phyloP scores from a whole-genome alignment of 2,329 filamentous ascomycete species.

The Aspergillus floridensis region DNA sequence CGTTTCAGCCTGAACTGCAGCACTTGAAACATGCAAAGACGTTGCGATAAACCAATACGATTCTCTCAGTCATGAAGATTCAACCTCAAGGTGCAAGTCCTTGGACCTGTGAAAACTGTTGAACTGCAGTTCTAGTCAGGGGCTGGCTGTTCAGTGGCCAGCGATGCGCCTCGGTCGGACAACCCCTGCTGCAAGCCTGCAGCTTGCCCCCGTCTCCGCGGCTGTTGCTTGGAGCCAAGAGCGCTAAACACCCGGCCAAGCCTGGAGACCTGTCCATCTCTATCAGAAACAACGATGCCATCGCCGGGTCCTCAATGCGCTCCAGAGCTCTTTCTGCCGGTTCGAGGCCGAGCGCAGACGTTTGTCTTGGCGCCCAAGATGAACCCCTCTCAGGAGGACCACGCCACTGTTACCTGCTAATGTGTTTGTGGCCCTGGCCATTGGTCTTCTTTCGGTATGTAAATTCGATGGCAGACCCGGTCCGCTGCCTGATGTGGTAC shows the following conservation, averaged over 20 bases:
- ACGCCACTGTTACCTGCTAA: constrained; percentile 12
- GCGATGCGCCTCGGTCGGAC: constrained; percentile 3
- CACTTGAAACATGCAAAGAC: constrained; percentile 12
- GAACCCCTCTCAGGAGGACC: constrained; percentile 12
- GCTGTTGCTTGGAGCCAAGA: constrained; percentile 3
- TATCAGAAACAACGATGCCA: constrained; percentile 8
- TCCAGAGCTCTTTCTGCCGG: constrained; percentile 1
- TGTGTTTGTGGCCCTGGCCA: neutral
- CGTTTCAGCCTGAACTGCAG: constrained; percentile 7
- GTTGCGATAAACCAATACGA: neutral
- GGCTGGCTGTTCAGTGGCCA: neutral
- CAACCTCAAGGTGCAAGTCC: constrained; percentile 71
- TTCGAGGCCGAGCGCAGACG: constrained; percentile 7
- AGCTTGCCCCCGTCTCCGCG: constrained; percentile 2
- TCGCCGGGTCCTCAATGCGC: neutral
- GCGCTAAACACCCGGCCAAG: constrained; percentile 6
- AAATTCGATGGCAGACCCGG: constrained; percentile 7
- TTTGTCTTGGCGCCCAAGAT: constrained; percentile 13
- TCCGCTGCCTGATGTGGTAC: constrained; percentile 12
- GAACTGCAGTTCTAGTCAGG: neutral
- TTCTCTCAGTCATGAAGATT: constrained; percentile 46
- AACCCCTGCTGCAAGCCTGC: constrained; percentile 1
- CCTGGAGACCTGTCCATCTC: constrained; percentile 2
- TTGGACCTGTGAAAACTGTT: constrained; percentile 39
- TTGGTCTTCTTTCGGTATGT: constrained; percentile 7